Percentiles rank a stretch among this genome's conserved stretches.
These are phyloP conservation scores for Trametes sanguinea DNA, from an alignment of 768 basidiomycete genomes.

Conservation along the genomic window DNA sequence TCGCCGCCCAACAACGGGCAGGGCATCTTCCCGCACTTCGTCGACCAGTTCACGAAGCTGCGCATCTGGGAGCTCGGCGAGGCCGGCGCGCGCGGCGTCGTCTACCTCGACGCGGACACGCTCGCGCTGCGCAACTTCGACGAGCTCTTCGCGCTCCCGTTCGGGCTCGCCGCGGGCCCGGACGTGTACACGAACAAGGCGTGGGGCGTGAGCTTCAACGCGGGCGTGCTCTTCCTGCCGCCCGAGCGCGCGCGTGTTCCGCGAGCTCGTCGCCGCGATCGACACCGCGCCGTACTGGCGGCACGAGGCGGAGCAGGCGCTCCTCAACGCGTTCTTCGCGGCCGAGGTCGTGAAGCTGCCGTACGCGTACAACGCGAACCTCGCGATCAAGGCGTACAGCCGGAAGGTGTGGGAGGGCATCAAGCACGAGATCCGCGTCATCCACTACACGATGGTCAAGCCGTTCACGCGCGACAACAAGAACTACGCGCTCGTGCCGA, in stretches of 20 bases:
- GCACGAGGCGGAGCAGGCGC: constrained; percentile 43
- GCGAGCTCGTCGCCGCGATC: constrained; percentile 34
- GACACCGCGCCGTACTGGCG: constrained; percentile 35
- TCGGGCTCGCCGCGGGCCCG: constrained; percentile 43
- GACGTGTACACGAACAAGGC: constrained; percentile 39
- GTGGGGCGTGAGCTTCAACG: constrained; percentile 42
- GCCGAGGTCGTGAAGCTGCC: constrained; percentile 39
- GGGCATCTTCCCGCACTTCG: constrained; percentile 39
- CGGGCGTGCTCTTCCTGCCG: constrained; percentile 41
- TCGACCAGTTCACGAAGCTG: constrained; percentile 48
- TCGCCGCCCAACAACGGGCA: constrained; percentile 41
- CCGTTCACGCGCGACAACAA: constrained; percentile 25
- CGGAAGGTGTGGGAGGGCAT: constrained; percentile 38
- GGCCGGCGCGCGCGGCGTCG: constrained; percentile 34
- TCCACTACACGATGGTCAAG: constrained; percentile 44
- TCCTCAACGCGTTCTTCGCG: constrained; percentile 43
- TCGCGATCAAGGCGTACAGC: constrained; percentile 39
- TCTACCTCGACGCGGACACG: constrained; percentile 48
- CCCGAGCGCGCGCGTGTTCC: constrained; percentile 34
- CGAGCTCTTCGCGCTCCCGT: constrained; percentile 46
- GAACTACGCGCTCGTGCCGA: constrained; percentile 25
- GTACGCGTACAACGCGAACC: constrained; percentile 45
- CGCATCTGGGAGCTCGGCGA: constrained; percentile 42
- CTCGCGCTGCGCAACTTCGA: constrained; percentile 45
- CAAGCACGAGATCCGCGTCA: constrained; percentile 35